Conservation (phyloP, 495 filamentous ascomycete genomes). For the Hypomontagnella submonticulosa region DNA sequence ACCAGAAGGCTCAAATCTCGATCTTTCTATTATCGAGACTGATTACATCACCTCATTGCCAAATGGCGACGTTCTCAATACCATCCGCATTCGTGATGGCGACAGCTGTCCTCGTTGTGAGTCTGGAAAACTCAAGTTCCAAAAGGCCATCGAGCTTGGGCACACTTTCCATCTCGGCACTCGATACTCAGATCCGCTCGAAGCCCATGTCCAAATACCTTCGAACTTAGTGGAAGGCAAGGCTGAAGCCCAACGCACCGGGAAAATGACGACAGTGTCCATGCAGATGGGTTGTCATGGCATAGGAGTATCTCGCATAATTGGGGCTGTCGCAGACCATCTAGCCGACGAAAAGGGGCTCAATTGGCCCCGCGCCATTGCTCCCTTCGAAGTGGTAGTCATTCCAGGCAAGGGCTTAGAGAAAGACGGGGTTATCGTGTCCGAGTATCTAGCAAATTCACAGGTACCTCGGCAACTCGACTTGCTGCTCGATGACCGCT, state of each 20-base stretch:
- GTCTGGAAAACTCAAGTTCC: conserved; percentile 69
- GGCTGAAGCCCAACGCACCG: conserved; percentile 17
- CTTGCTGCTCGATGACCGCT: conserved; percentile 79
- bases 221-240: conserved; percentile 25
- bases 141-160: conserved; percentile 85
- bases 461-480: conserved; percentile 53
- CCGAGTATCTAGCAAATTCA: conserved; percentile 61
- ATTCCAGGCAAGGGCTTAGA: conserved; percentile 64
- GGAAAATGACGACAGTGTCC: conserved; percentile 49
- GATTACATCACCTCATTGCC: conserved; percentile 32
- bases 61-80: conserved; percentile 56
- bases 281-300: conserved; percentile 97
- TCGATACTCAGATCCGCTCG: conserved; percentile 80
- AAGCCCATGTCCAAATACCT: conserved; percentile 54
- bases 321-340: conserved; percentile 82
- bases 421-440: conserved; percentile 66
- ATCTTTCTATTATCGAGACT: conserved; percentile 40
- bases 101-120: conserved; percentile 79
- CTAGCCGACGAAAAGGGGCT: conserved; percentile 79
- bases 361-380: conserved; percentile 88
- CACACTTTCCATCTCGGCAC: conserved; percentile 96
- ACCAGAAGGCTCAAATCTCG: conserved; percentile 42
- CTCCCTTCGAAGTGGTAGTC: conserved; percentile 84
- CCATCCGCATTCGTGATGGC: conserved; percentile 72
- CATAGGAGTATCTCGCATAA: conserved; percentile 91